Evolutionary conservation across 208 protist species (phyloP).

Genomic region (Crithidia thermophila): DNA sequence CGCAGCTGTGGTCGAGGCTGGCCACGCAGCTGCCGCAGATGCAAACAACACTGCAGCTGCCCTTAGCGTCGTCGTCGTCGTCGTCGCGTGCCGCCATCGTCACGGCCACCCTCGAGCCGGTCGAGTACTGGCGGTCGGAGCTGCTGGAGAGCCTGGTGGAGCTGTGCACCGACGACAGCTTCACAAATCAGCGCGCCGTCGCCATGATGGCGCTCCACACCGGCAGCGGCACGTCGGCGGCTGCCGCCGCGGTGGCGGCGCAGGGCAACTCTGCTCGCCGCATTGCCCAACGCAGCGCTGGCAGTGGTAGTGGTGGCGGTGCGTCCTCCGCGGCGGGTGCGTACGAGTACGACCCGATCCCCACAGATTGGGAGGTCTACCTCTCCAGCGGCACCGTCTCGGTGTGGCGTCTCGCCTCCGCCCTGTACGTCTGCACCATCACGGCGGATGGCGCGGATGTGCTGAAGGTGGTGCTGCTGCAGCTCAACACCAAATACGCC

Average conservation of each 20-base stretch:
- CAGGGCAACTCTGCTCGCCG: slow-evolving; percentile 5
- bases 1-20: slow-evolving; percentile 39
- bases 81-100: slow-evolving; percentile 32
- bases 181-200: slow-evolving; percentile 50
- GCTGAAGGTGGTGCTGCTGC: slow-evolving; percentile 53
- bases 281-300: not conserved
- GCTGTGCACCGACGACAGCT: slow-evolving; percentile 67
- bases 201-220: slow-evolving; percentile 24
- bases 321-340: not conserved
- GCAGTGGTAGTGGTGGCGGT: too few relatives aligned
- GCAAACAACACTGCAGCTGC: slow-evolving; percentile 41
- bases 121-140: slow-evolving; percentile 61
- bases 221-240: not conserved
- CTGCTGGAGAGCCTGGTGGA: slow-evolving; percentile 74
- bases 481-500: slow-evolving; percentile 52
- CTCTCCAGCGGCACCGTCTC: slow-evolving; percentile 48
- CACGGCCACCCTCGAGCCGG: slow-evolving; percentile 37
- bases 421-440: slow-evolving; percentile 58
- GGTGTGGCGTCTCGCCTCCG: slow-evolving; percentile 72
- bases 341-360: slow-evolving; percentile 61
- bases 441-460: slow-evolving; percentile 33
- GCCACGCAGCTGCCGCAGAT: slow-evolving; percentile 43
- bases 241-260: not conserved
- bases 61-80: slow-evolving; percentile 13
- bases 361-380: slow-evolving; percentile 65